A percentile compares a stretch with the other conserved stretches of the same genome.
Conservation (phyloP, 179 eudicot species). For the Silene vulgaris region DNA sequence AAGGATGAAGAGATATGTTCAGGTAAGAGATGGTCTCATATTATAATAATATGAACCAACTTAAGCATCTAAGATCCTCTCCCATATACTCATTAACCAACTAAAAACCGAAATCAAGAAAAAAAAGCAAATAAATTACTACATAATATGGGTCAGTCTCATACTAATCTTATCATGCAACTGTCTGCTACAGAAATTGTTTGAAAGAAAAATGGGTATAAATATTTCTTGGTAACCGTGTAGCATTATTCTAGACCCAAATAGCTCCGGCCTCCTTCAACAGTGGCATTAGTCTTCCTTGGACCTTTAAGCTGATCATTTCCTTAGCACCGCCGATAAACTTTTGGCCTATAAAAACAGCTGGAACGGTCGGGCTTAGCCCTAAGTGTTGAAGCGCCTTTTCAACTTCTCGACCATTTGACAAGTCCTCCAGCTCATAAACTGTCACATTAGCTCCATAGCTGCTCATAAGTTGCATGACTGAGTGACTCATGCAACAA, state of each 20-base stretch:
- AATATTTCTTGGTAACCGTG: neutral
- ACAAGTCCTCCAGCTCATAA: constrained; percentile 28
- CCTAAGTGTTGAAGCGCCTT: constrained; percentile 31
- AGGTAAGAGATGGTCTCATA: neutral
- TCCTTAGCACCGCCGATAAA: constrained; percentile 34
- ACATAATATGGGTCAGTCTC: too few relatives aligned
- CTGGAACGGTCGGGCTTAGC: constrained; percentile 27
- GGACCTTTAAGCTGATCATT: constrained; percentile 31
- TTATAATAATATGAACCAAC: too few relatives aligned
- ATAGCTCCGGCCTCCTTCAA: constrained; percentile 12
- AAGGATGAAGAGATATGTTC: neutral
- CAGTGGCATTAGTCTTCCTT: constrained; percentile 27
- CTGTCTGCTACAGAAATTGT: neutral
- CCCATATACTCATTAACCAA: too few relatives aligned
- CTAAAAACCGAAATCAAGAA: too few relatives aligned
- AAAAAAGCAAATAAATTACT: too few relatives aligned
- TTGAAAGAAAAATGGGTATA: neutral
- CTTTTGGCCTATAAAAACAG: constrained; percentile 33
- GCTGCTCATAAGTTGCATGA: constrained; percentile 25
- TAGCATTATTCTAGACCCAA: constrained; percentile 26
- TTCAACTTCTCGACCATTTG: constrained; percentile 29
- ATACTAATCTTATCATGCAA: too few relatives aligned
- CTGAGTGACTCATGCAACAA: constrained; percentile 37
- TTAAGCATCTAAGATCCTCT: too few relatives aligned
- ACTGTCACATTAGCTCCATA: neutral